Evolutionary conservation across 805 yeast genomes (phyloP).

Genomic region (Kodamaea sagamina): DNA sequence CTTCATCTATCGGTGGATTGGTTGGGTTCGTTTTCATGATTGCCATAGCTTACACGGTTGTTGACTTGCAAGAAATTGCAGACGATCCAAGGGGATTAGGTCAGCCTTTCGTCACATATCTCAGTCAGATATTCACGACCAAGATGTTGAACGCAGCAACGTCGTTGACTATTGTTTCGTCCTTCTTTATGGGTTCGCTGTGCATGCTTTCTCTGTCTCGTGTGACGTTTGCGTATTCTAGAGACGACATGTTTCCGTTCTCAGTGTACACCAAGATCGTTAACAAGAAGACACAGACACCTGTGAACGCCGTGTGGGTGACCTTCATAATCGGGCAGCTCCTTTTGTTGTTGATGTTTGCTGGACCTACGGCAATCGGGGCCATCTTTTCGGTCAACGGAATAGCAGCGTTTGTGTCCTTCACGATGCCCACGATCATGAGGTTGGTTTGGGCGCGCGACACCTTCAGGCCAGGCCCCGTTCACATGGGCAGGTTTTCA

Average conservation of each 20-base stretch:
- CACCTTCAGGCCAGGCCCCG: slow-evolving; percentile 63
- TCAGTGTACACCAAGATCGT: slow-evolving; percentile 53
- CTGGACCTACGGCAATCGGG: slow-evolving; percentile 66
- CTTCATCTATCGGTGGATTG: slow-evolving; percentile 55
- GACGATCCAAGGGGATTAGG: slow-evolving; percentile 51
- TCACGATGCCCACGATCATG: slow-evolving; percentile 61
- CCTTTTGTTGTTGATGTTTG: slow-evolving; percentile 57
- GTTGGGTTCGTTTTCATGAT: slow-evolving; percentile 59
- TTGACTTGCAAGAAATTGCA: slow-evolving; percentile 48
- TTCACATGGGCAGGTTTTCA: slow-evolving; percentile 59
- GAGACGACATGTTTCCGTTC: slow-evolving; percentile 68
- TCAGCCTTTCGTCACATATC: slow-evolving; percentile 62
- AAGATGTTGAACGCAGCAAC: slow-evolving; percentile 46
- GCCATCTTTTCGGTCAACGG: slow-evolving; percentile 77
- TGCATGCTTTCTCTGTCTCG: slow-evolving; percentile 68
- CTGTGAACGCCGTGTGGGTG: slow-evolving; percentile 64
- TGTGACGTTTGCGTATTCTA: slow-evolving; percentile 67
- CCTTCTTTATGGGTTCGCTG: slow-evolving; percentile 52
- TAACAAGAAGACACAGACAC: slow-evolving; percentile 55
- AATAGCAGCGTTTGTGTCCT: slow-evolving; percentile 66
- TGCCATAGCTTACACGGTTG: slow-evolving; percentile 62
- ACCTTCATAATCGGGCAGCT: slow-evolving; percentile 57
- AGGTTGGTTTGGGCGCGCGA: slow-evolving; percentile 56
- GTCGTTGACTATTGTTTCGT: slow-evolving; percentile 40
- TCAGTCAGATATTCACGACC: slow-evolving; percentile 48